A percentile compares a stretch with the other conserved stretches of the same genome.
phyloP scores from a whole-genome alignment of 192 early-diverging fungal species.

The Cladochytrium replicatum region DNA sequence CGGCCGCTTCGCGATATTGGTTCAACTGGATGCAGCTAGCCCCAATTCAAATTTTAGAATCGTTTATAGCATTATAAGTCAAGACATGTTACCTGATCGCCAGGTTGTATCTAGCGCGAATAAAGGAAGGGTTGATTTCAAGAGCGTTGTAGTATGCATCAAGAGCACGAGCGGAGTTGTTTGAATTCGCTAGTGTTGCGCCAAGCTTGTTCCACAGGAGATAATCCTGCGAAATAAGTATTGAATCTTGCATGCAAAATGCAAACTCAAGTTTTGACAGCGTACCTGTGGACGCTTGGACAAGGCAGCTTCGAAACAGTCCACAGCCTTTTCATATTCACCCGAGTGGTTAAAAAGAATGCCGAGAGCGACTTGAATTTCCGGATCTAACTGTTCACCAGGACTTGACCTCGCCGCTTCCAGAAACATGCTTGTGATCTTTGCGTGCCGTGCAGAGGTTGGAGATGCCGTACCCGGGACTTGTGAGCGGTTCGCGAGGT shows the following conservation, averaged over 20 bases:
- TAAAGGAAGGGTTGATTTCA: conserved; percentile 87
- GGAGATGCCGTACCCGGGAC: conserved; percentile 21
- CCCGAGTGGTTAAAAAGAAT: conserved; percentile 87
- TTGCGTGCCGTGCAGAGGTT: conserved; percentile 49
- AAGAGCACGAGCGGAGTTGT: conserved; percentile 64
- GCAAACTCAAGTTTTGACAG: background rate
- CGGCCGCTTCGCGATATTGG: conserved; percentile 80
- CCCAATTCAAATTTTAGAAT: no score
- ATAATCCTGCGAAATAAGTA: conserved; percentile 54
- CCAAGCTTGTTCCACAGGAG: conserved; percentile 95
- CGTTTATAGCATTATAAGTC: no score
- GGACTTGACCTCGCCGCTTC: conserved; percentile 59
- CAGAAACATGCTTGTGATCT: conserved; percentile 66
- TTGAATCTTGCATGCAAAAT: conserved; percentile 2
- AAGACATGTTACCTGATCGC: no score
- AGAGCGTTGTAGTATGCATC: conserved; percentile 92
- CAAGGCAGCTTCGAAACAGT: conserved; percentile 92
- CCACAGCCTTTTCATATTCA: conserved; percentile 92
- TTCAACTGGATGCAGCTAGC: conserved; percentile 79
- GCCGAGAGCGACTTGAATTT: conserved; percentile 89
- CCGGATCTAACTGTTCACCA: conserved; percentile 69
- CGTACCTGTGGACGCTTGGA: conserved; percentile 62
- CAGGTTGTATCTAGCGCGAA: conserved; percentile 94
- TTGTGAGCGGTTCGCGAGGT: conserved; percentile 23
- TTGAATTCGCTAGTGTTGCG: conserved; percentile 87